These are phyloP conservation scores for Solanum arcanum DNA, from an alignment of 257 asterid species.

Conservation along the genomic window DNA sequence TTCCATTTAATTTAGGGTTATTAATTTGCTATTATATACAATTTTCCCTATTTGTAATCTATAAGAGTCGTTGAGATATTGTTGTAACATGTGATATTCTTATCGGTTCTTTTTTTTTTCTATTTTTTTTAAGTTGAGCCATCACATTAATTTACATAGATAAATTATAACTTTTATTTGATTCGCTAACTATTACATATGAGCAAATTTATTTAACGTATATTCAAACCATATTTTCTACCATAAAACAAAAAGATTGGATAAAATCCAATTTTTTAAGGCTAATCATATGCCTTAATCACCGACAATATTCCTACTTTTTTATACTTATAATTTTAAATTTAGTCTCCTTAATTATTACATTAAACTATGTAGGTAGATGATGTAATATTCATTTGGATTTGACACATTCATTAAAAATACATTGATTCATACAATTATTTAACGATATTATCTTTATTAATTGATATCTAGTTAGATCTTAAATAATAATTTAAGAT, in stretches of 20 bases:
- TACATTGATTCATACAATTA: no score
- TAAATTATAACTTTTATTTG: rapidly evolving
- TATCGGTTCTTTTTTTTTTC: rapidly evolving
- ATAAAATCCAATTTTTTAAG: neutral
- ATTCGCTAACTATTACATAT: neutral
- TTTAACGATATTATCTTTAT: no score
- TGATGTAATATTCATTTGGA: neutral
- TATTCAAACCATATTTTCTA: neutral
- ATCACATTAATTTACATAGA: no score
- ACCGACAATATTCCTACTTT: neutral
- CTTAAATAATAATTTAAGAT: no score
- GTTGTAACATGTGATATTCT: neutral
- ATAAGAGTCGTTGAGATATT: neutral
- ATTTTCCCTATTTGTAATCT: neutral
- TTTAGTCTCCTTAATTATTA: neutral
- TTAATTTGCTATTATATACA: no score
- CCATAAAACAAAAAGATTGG: neutral
- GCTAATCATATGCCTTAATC: neutral
- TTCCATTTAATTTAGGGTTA: no score
- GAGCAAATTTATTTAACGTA: neutral
- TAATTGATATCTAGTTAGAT: no score
- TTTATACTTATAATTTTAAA: neutral
- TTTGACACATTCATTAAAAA: neutral
- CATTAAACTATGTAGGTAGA: neutral
- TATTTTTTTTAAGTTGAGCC: neutral